Percentiles rank a stretch among this genome's conserved stretches.
Evolutionary conservation across 164 flowering plant genomes (phyloP).

Genomic region (Dillenia turbinata): DNA sequence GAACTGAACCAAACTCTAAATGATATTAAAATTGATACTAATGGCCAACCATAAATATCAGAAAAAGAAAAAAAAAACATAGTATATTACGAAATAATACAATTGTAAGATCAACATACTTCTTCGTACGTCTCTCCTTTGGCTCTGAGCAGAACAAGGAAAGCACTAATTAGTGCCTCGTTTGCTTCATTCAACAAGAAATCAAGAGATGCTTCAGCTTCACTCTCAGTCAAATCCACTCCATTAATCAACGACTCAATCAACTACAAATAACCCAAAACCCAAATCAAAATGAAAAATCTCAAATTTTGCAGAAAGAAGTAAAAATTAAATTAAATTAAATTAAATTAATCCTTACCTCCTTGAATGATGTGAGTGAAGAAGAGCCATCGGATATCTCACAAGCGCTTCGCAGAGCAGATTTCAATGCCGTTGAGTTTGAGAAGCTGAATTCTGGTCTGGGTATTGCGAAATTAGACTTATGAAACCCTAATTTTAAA

Average conservation of each 20-base stretch:
- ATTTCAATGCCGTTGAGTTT: not conserved
- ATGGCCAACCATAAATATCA: no score
- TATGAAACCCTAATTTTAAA: conserved; percentile 3
- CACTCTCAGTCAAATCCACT: conserved; percentile 70
- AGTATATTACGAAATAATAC: no score
- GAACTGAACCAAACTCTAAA: no score
- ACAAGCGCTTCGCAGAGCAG: not conserved
- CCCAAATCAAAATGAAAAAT: not conserved
- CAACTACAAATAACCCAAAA: conserved; percentile 38
- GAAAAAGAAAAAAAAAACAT: no score
- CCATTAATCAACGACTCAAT: conserved; percentile 63
- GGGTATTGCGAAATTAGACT: not conserved
- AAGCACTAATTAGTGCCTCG: conserved; percentile 83
- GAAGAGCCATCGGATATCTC: conserved; percentile 1
- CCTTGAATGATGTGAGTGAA: conserved; percentile 7
- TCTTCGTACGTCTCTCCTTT: conserved; percentile 95
- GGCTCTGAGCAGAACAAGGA: conserved; percentile 86
- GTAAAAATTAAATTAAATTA: not conserved
- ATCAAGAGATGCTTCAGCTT: conserved; percentile 76
- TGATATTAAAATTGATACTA: no score
- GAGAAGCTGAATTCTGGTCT: not conserved
- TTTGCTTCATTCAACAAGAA: conserved; percentile 58
- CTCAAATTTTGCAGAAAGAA: no score
- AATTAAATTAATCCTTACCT: conserved; percentile 8
- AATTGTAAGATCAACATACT: conserved; percentile 26